These are phyloP conservation scores for Symbiotaphrina buchneri DNA, from an alignment of 495 filamentous ascomycete genomes.

Conservation along the genomic window DNA sequence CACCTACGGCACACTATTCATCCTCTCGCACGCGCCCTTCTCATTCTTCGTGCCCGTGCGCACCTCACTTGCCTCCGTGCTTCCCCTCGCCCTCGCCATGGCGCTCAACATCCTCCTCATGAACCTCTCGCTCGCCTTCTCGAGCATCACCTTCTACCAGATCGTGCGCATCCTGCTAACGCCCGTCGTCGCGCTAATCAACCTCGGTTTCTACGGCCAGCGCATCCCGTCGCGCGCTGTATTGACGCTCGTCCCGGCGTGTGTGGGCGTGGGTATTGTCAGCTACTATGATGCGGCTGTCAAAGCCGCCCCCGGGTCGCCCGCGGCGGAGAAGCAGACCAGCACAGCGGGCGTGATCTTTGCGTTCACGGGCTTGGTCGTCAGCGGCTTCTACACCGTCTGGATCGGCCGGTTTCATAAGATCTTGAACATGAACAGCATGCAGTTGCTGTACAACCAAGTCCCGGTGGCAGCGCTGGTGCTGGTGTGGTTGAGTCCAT, in stretches of 20 bases:
- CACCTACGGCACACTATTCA: constrained; percentile 40
- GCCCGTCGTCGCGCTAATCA: constrained; percentile 41
- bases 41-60: constrained; percentile 35
- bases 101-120: constrained; percentile 51
- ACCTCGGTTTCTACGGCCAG: constrained; percentile 37
- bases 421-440: constrained; percentile 40
- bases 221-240: constrained; percentile 31
- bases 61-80: constrained; percentile 28
- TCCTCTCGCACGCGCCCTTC: constrained; percentile 36
- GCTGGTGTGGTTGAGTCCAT: constrained; percentile 41
- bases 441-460: constrained; percentile 55
- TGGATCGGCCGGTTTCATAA: constrained; percentile 46
- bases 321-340: constrained; percentile 21
- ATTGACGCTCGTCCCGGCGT: constrained; percentile 37
- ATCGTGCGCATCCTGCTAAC: constrained; percentile 50
- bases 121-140: constrained; percentile 48
- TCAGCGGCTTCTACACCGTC: constrained; percentile 45
- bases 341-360: constrained; percentile 34
- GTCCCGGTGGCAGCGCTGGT: constrained; percentile 38
- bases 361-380: constrained; percentile 37
- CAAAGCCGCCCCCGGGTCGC: constrained; percentile 29
- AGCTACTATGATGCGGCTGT: constrained; percentile 63
- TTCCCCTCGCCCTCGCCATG: constrained; percentile 45
- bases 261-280: constrained; percentile 42
- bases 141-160: constrained; percentile 55